Base-by-base conservation (phyloP, 108 stramenopile species). In the Cyclotella cryptica region DNA sequence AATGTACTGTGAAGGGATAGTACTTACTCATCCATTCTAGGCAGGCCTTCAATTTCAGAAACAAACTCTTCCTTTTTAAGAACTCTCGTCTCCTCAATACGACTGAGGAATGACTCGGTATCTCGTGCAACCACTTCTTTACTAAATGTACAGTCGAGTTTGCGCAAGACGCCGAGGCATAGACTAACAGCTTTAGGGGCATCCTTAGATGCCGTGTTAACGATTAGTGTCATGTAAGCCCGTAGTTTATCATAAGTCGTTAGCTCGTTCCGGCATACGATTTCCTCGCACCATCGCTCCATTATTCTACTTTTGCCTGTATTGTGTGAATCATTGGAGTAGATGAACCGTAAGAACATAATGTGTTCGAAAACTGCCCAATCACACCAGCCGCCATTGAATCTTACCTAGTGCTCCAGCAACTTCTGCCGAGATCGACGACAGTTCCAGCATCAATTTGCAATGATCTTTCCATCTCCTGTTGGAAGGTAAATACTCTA, bases 11-110 rank as follows among this genome's bases (percentile, higher is more conserved):
- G n/a, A n/a, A n/a, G n/a, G n/a, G n/a, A n/a, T n/a, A n/a, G n/a
- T n/a, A 44, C 64, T 65, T 44, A 65, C 64, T 68, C 67, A 9
- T 68, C 67, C 67, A 68, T 68, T 68, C 47, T 51, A 18, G 67
- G 67, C 49, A 68, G 30, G 24, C 29, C 67, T 12, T 52, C 28
- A 4, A 68, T 30, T 14, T 52, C 10, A 10, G 51, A 27, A 35
- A 35, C 11, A 52, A 19, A 51, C 29, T 49, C 67, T 51, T 52
- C 49, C 28, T 68, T 51, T 12, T 28, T 52, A 4, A 28, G 40
- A 40, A 39, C 12, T 53, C 29, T 53, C 7, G 39, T 10, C 19
- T 29, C 49, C 19, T 68, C 49, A 19, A 68, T 18, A 53, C 24
- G 27, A 13, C 10, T 21, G 18, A 12, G 10, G 17, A 68, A 28